Conservation (phyloP, 2,329 filamentous ascomycete species). For the Zalaria sp. region DNA sequence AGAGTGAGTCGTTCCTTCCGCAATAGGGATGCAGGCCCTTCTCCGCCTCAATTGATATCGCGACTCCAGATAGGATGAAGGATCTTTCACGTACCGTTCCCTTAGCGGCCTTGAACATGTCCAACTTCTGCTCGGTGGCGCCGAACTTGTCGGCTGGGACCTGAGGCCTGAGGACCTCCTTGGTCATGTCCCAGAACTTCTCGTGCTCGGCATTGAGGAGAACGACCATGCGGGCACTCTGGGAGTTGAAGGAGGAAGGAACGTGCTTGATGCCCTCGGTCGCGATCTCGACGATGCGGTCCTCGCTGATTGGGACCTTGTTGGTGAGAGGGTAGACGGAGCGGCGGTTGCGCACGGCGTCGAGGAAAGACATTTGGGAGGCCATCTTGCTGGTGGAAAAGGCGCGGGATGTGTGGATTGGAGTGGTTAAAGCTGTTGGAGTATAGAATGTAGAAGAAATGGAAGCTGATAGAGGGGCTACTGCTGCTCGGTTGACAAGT, state of each 20-base stretch:
- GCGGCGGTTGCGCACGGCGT: conserved; percentile 54
- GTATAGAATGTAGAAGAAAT: background rate
- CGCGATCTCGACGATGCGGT: conserved; percentile 49
- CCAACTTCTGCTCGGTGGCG: conserved; percentile 34
- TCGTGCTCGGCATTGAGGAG: conserved; percentile 74
- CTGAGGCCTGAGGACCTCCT: conserved; percentile 50
- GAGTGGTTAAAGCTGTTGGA: background rate
- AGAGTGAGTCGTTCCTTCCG: too few relatives aligned
- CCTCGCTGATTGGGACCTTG: conserved; percentile 42
- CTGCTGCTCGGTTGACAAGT: background rate
- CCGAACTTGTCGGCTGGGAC: conserved; percentile 53
- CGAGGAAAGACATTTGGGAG: conserved; percentile 37
- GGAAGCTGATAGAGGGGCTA: background rate
- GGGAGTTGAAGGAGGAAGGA: conserved; percentile 79
- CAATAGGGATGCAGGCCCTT: too few relatives aligned
- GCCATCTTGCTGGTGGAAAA: conserved; percentile 21
- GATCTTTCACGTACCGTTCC: conserved; percentile 48
- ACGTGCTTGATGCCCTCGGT: conserved; percentile 48
- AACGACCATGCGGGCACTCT: conserved; percentile 65
- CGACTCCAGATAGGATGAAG: too few relatives aligned
- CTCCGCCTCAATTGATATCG: too few relatives aligned
- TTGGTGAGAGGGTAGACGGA: conserved; percentile 36
- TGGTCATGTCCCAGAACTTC: conserved; percentile 68
- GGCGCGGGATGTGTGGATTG: conserved; percentile 3
- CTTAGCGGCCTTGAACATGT: conserved; percentile 54